Conservation (phyloP, 208 protist genomes). For the Acanthamoeba lenticulata region DNA sequence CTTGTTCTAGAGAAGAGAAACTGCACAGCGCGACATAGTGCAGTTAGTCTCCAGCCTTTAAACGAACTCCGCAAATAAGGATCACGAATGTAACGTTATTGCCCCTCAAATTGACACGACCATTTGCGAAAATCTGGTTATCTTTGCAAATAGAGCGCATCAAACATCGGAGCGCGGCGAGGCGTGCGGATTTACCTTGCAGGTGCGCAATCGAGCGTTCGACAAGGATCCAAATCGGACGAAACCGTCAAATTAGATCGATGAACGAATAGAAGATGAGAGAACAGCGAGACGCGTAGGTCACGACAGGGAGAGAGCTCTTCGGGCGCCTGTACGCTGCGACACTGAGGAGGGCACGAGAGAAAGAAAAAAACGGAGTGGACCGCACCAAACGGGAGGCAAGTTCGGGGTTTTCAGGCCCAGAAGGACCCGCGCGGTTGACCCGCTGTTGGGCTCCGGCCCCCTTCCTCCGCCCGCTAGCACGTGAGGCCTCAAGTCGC, state of each 20-base stretch:
- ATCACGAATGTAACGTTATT: background rate
- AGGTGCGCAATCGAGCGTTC: background rate
- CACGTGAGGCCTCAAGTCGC: no score
- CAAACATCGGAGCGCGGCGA: background rate
- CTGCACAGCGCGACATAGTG: no score
- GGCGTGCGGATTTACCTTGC: no score
- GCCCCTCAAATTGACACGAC: background rate
- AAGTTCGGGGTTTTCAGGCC: background rate
- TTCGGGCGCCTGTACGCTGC: background rate
- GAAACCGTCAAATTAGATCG: background rate
- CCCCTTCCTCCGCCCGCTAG: no score
- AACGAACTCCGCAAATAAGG: no score
- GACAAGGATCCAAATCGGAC: background rate
- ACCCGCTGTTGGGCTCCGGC: no score
- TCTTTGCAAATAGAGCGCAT: background rate
- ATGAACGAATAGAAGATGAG: background rate
- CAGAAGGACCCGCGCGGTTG: background rate
- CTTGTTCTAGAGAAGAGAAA: background rate
- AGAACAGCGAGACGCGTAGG: background rate
- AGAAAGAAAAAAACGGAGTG: background rate
- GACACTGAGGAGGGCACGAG: background rate
- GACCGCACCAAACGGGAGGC: background rate
- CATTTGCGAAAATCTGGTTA: background rate
- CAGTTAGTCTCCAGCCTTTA: no score
- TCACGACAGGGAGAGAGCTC: background rate